Base-by-base conservation (phyloP, 2,329 filamentous ascomycete species). In the Aureobasidium sp. region DNA sequence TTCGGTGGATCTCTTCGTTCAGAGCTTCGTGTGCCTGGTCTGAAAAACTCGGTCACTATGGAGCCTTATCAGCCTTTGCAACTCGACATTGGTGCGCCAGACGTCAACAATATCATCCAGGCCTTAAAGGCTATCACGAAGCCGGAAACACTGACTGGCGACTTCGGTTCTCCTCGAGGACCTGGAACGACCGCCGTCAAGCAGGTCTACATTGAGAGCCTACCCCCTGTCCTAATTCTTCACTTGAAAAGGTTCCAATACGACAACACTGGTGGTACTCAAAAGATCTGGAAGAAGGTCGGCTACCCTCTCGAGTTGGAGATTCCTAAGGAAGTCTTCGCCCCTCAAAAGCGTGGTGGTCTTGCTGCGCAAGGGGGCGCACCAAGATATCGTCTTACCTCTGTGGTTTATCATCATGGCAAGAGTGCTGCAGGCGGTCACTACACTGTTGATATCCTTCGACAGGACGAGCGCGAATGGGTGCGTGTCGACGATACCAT, bases 261-360 rank as follows among this genome's bases (percentile, higher is more conserved):
- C 63, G 90, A 97, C 63, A 88, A 84, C 57, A 81, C 85, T 55
- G 87, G 85, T 39, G 90, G 90, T 21, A 95, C 90, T 0, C 86
- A 95, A 64, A 98, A 98, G 76, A 95, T 97, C 59, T 96, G 91
- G 88, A 98, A 97, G 75, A 95, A 91, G 73, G 79, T 98, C 55
- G 91, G 90, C 17, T 98, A 98, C 64, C 93, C 93, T 0, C 75
- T 98, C 24, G 90, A 97, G 64, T 77, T 98, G 47, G 91, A 97
- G 66, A 89, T 98, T 58, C 93, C 93, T 0, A 86, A 85, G 54
- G 91, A 97, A 65, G 86, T 89, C 8, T 86, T 98, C 63, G 85
- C 90, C 10, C 82, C 85, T 25, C 80, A 85, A 63, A 86, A 84
- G 66, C 81, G 86, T 50, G 83, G 82, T 60, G 77, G 78, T 39